phyloP scores from a whole-genome alignment of 345 rosid genomes.

The Citrus sp. region DNA sequence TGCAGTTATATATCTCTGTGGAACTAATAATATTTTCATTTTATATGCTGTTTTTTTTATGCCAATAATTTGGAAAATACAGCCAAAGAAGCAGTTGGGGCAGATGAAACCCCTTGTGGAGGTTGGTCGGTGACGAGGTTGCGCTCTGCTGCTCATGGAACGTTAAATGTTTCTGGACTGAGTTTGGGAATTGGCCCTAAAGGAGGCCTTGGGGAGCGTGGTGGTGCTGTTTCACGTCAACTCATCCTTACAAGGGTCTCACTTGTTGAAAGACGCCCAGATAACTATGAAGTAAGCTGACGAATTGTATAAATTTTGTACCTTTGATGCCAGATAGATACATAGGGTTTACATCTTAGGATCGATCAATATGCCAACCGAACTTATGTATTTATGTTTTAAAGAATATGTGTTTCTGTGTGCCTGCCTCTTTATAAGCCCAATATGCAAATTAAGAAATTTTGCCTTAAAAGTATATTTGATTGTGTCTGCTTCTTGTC shows the following conservation, averaged over 20 bases:
- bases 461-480: background rate
- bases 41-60: background rate
- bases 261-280: constrained; percentile 93
- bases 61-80: constrained; percentile 12
- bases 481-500: background rate
- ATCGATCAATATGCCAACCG: background rate
- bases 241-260: constrained; percentile 86
- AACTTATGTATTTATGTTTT: background rate
- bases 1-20: background rate
- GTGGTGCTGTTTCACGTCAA: constrained; percentile 88
- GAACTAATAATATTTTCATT: background rate
- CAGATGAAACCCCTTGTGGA: constrained; percentile 87
- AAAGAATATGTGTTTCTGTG: background rate
- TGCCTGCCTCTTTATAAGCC: background rate
- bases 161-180: constrained; percentile 73
- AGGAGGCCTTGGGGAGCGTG: constrained; percentile 98
- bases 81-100: constrained; percentile 95
- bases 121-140: constrained; percentile 91
- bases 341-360: background rate
- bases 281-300: constrained; percentile 98
- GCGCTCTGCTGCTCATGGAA: constrained; percentile 95
- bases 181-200: constrained; percentile 85
- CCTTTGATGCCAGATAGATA: background rate
- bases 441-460: background rate
- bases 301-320: constrained; percentile 19